Conservation (phyloP, 768 basidiomycete genomes). For the Termitomyces sp. region DNA sequence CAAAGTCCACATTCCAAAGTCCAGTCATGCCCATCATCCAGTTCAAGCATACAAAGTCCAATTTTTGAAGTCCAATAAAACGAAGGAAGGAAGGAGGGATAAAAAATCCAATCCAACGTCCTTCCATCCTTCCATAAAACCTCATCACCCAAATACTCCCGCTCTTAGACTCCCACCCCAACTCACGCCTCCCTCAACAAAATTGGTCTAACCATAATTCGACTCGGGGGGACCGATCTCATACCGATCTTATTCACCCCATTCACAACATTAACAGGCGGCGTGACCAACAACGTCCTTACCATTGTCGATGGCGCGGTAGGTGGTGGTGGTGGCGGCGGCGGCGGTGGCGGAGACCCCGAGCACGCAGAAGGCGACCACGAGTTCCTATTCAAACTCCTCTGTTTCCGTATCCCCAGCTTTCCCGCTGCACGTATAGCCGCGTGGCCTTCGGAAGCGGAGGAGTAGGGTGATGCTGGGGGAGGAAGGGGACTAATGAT, state of each 20-base stretch:
- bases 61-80: background rate
- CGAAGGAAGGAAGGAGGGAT: background rate
- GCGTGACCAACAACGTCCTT: background rate
- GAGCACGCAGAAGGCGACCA: conserved; percentile 31
- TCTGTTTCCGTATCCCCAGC: conserved; percentile 40
- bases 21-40: no score
- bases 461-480: conserved; percentile 3
- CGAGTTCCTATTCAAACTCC: conserved; percentile 43
- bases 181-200: background rate
- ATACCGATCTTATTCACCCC: background rate
- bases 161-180: background rate
- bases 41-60: no score
- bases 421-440: conserved; percentile 51
- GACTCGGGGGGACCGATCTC: background rate
- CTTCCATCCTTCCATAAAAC: background rate
- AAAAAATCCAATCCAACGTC: background rate
- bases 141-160: background rate
- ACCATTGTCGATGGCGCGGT: background rate
- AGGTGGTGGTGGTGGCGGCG: background rate
- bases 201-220: conserved; percentile 14
- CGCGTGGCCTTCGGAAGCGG: conserved; percentile 21
- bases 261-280: background rate
- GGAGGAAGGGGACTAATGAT: conserved; percentile 13
- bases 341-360: background rate
- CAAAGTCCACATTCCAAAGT: background rate